Percentiles rank a stretch among this genome's conserved stretches.
phyloP scores from a whole-genome alignment of 306 rosid species.

The Begonia peltatifolia region DNA sequence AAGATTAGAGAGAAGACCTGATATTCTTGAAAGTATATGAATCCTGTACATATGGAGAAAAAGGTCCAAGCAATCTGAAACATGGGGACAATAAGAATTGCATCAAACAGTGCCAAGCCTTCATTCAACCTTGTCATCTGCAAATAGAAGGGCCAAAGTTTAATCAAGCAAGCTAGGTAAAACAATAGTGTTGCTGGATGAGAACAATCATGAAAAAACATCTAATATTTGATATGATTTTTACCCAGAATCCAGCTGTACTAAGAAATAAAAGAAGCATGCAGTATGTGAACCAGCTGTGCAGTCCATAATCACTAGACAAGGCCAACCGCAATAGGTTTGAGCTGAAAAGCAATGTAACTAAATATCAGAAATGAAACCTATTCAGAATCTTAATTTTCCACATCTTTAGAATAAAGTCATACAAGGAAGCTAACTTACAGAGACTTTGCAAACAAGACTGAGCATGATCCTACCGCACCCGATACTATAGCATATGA shows the following conservation, averaged over 20 bases:
- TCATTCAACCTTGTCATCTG: slow-evolving; percentile 99
- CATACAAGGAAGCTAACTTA: slow-evolving; percentile 29
- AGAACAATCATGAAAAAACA: slow-evolving; percentile 1
- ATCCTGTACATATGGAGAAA: slow-evolving; percentile 94
- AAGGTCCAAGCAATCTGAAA: slow-evolving; percentile 97
- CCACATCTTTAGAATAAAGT: slow-evolving; percentile 4
- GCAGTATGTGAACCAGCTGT: slow-evolving; percentile 92
- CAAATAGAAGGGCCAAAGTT: slow-evolving; percentile 13
- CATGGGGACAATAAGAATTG: slow-evolving; percentile 98
- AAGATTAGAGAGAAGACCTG: slow-evolving; percentile 39
- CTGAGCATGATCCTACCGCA: slow-evolving; percentile 96
- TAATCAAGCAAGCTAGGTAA: neutral
- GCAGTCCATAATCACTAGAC: slow-evolving; percentile 81
- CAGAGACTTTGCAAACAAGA: slow-evolving; percentile 97
- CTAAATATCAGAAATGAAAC: slow-evolving; percentile 12
- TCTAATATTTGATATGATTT: slow-evolving; percentile 7
- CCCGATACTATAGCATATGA: slow-evolving; percentile 98
- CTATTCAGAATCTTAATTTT: neutral
- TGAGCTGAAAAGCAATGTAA: slow-evolving; percentile 41
- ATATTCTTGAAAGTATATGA: slow-evolving; percentile 90
- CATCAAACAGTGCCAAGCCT: slow-evolving; percentile 91
- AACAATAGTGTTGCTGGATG: neutral
- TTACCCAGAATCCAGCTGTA: slow-evolving; percentile 99
- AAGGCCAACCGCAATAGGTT: slow-evolving; percentile 75
- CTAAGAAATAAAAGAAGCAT: slow-evolving; percentile 86